Evolutionary conservation across 768 basidiomycete species (phyloP).

Genomic region (Tricholoma saponaceum): DNA sequence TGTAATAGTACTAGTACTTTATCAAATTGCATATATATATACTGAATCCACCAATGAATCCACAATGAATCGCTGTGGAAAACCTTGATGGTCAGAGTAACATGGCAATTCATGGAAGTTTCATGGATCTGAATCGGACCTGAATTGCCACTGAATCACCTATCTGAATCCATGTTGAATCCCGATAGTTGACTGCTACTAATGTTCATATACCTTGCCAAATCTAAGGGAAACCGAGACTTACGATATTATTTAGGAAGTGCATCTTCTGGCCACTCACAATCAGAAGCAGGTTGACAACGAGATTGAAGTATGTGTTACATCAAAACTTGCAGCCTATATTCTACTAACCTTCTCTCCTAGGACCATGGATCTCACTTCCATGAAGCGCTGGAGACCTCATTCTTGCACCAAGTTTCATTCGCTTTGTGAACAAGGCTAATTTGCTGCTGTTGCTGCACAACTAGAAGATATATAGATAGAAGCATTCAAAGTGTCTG

Average conservation of each 20-base stretch:
- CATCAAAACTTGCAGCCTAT: no score
- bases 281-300: conserved; percentile 51
- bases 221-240: not conserved
- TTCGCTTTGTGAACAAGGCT: conserved; percentile 61
- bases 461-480: conserved; percentile 72
- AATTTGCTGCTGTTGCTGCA: conserved; percentile 76
- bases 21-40: no score
- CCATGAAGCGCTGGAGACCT: conserved; percentile 70
- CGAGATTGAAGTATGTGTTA: conserved; percentile 48
- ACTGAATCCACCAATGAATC: no score
- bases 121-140: no score
- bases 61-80: no score
- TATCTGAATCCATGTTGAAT: no score
- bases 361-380: conserved; percentile 82
- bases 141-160: no score
- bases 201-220: not conserved
- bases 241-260: conserved; percentile 33
- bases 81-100: no score
- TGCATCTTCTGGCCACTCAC: conserved; percentile 69
- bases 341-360: not conserved
- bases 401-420: conserved; percentile 72
- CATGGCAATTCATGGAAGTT: no score
- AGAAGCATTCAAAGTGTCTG: conserved; percentile 48
- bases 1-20: no score
- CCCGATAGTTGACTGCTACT: no score